Conservation (phyloP, 2,329 filamentous ascomycete genomes). For the Pseudogymnoascus sp. region DNA sequence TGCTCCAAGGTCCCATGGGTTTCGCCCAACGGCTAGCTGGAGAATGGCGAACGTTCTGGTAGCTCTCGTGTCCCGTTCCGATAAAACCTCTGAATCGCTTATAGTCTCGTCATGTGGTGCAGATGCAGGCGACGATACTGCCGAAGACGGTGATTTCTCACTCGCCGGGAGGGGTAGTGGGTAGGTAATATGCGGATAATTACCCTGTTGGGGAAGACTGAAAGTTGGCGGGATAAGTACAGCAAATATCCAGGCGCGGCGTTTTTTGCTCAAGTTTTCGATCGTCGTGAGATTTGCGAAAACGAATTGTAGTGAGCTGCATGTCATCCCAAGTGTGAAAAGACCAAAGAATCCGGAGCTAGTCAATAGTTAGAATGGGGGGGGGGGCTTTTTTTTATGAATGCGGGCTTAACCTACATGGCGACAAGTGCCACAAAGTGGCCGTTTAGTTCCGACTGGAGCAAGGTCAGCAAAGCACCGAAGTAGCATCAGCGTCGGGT, state of each 20-base stretch:
- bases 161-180: conserved; percentile 8
- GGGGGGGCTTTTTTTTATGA: neutral
- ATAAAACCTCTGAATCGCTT: conserved; percentile 17
- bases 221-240: conserved; percentile 54
- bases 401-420: conserved; percentile 37
- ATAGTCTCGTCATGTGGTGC: neutral
- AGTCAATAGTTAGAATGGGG: conserved; percentile 14
- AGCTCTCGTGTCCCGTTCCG: conserved; percentile 30
- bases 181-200: conserved; percentile 11
- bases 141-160: conserved; percentile 8
- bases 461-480: neutral
- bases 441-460: conserved; percentile 35
- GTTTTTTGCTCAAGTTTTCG: conserved; percentile 59
- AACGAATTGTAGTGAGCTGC: conserved; percentile 62
- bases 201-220: conserved; percentile 19
- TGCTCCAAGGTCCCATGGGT: conserved; percentile 73
- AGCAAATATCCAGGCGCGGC: conserved; percentile 63
- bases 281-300: conserved; percentile 74
- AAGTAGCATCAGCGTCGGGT: neutral
- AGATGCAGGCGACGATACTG: conserved; percentile 4
- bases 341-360: conserved; percentile 62
- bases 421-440: conserved; percentile 60
- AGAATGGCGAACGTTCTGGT: conserved; percentile 72
- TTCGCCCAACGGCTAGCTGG: conserved; percentile 63
- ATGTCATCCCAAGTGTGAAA: conserved; percentile 72